Conservation (phyloP, 192 early-diverging fungal genomes). For the Spinellus fusiger region DNA sequence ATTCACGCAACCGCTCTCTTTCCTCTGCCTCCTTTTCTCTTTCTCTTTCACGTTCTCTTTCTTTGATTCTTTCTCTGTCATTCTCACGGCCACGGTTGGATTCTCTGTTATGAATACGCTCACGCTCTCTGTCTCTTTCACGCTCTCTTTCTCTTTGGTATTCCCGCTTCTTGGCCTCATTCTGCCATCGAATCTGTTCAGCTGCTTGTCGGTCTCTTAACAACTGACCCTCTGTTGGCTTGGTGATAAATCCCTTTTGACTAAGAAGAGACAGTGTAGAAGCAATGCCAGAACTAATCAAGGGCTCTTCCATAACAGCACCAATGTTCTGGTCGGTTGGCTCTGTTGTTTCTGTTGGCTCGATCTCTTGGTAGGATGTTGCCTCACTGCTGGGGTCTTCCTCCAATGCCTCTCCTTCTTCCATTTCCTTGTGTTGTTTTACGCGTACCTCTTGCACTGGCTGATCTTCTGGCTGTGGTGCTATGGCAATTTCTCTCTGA, state of each 20-base stretch:
- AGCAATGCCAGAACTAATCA: conserved; percentile 72
- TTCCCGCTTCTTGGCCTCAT: conserved; percentile 62
- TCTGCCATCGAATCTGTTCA: conserved; percentile 66
- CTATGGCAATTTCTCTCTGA: too few relatives aligned
- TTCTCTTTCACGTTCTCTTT: conserved; percentile 36
- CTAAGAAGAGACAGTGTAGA: conserved; percentile 76
- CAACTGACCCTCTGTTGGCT: conserved; percentile 60
- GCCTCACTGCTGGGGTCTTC: conserved; percentile 15
- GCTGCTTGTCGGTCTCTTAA: conserved; percentile 53
- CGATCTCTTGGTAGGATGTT: neutral
- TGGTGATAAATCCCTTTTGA: conserved; percentile 62
- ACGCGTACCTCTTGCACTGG: too few relatives aligned
- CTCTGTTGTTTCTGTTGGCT: conserved; percentile 18
- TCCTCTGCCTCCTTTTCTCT: conserved; percentile 51
- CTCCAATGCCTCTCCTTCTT: neutral
- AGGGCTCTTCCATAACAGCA: conserved; percentile 65
- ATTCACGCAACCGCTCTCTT: conserved; percentile 59
- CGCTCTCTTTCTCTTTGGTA: conserved; percentile 51
- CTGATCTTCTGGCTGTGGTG: too few relatives aligned
- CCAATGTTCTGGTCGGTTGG: neutral
- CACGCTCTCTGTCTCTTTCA: conserved; percentile 62
- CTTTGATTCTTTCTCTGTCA: conserved; percentile 29
- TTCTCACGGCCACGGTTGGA: conserved; percentile 23
- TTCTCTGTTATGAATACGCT: conserved; percentile 35
- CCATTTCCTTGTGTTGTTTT: too few relatives aligned